A percentile compares a stretch with the other conserved stretches of the same genome.
These are phyloP conservation scores for Pholiota adiposa DNA, from an alignment of 1,284 basidiomycete species.

Conservation along the genomic window DNA sequence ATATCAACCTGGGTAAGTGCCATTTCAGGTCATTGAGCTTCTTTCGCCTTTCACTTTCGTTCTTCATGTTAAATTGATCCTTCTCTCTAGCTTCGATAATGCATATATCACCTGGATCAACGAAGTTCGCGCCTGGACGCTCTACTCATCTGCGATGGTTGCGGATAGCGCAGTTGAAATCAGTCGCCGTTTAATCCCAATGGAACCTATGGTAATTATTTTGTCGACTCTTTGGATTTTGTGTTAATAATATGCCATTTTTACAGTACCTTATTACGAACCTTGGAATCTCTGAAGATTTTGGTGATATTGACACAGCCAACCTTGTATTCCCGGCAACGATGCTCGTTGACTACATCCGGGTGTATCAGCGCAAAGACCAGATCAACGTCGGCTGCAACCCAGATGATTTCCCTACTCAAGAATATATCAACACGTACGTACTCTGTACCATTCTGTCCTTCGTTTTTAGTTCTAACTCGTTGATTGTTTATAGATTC, in stretches of 20 bases:
- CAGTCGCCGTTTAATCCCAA: constrained; percentile 70
- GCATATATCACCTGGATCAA: constrained; percentile 84
- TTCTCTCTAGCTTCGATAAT: constrained; percentile 51
- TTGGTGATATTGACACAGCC: constrained; percentile 67
- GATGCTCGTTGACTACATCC: constrained; percentile 81
- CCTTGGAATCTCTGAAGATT: constrained; percentile 59
- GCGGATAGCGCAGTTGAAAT: constrained; percentile 70
- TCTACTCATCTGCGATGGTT: constrained; percentile 69
- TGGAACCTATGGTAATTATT: constrained; percentile 78
- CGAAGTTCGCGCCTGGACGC: constrained; percentile 74
- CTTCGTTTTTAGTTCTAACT: too few species aligned
- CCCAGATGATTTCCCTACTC: constrained; percentile 76
- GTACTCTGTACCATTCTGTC: neutral
- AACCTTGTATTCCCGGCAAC: constrained; percentile 62
- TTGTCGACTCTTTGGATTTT: neutral
- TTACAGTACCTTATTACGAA: constrained; percentile 31
- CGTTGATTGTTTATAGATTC: constrained; percentile 36
- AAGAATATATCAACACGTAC: constrained; percentile 25
- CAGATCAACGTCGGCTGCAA: constrained; percentile 81
- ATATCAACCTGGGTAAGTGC: constrained; percentile 46
- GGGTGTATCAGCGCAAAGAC: constrained; percentile 79
- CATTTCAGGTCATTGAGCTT: neutral
- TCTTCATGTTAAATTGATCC: neutral
- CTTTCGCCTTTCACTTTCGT: too few species aligned
- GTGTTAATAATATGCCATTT: neutral